phyloP scores from a whole-genome alignment of 208 protist species.

The Leishmania lainsoni region DNA sequence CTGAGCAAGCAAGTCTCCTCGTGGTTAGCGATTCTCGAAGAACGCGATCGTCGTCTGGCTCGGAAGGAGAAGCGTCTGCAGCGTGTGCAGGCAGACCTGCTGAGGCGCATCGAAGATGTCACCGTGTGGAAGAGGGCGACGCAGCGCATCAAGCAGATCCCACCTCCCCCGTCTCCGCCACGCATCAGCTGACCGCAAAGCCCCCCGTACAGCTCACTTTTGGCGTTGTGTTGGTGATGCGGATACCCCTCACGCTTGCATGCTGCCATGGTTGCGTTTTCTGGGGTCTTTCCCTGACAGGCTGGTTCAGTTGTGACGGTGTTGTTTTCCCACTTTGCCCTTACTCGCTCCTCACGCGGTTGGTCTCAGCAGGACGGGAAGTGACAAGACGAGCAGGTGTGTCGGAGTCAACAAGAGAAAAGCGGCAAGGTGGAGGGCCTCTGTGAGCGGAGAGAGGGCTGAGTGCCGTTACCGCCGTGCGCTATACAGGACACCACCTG shows the following conservation, averaged over 20 bases:
- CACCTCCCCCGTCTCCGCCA: conserved; percentile 35
- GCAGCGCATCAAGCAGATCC: conserved; percentile 36
- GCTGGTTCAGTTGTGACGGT: neutral
- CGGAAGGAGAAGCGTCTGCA: conserved; percentile 70
- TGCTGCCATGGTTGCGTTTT: too few species aligned
- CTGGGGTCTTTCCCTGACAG: neutral
- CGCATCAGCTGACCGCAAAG: conserved; percentile 12
- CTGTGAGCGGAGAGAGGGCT: neutral
- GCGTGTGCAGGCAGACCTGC: conserved; percentile 59
- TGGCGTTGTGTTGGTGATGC: neutral
- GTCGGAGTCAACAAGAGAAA: neutral
- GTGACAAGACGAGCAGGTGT: neutral
- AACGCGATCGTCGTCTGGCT: conserved; percentile 53
- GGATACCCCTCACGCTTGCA: neutral
- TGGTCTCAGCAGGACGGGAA: neutral
- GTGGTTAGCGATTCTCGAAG: conserved; percentile 79
- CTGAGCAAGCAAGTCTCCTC: conserved; percentile 62
- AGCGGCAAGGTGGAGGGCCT: neutral
- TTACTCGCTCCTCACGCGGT: neutral
- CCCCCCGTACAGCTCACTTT: neutral
- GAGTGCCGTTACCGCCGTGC: neutral
- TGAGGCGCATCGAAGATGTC: conserved; percentile 62
- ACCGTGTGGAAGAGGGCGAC: conserved; percentile 42
- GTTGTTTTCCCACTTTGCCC: neutral
- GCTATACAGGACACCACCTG: neutral